Conservation (phyloP, 805 yeast species). For the Saturnispora zaruensis region DNA sequence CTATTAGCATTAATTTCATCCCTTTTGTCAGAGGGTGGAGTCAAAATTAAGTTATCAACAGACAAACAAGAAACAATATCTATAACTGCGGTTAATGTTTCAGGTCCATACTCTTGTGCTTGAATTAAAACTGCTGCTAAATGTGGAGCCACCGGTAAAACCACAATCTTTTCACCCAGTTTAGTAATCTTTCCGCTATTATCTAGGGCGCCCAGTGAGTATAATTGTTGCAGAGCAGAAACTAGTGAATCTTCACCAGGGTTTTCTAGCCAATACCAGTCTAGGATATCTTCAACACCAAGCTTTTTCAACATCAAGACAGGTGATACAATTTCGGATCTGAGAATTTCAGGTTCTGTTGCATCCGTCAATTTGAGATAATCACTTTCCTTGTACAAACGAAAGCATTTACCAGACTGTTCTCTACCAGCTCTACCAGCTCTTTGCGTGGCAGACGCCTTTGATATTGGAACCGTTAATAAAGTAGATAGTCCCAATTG, state of each 20-base stretch:
- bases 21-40: slow-evolving; percentile 70
- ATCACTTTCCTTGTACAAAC: slow-evolving; percentile 72
- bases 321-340: slow-evolving; percentile 81
- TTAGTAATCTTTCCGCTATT: slow-evolving; percentile 68
- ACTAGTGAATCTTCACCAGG: slow-evolving; percentile 75
- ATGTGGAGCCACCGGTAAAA: slow-evolving; percentile 88
- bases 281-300: slow-evolving; percentile 73
- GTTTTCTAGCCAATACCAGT: slow-evolving; percentile 89
- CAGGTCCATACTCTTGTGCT: slow-evolving; percentile 42
- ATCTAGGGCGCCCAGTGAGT: slow-evolving; percentile 70
- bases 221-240: slow-evolving; percentile 70
- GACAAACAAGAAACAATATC: slow-evolving; percentile 91
- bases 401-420: slow-evolving; percentile 91
- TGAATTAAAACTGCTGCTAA: slow-evolving; percentile 74
- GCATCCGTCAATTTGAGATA: slow-evolving; percentile 57
- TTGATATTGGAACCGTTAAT: slow-evolving; percentile 84
- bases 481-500: slow-evolving; percentile 87
- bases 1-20: slow-evolving; percentile 79
- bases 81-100: slow-evolving; percentile 51
- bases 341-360: slow-evolving; percentile 87
- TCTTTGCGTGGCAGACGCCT: slow-evolving; percentile 90
- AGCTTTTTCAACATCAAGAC: slow-evolving; percentile 74
- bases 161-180: slow-evolving; percentile 79
- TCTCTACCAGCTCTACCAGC: slow-evolving; percentile 99
- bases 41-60: slow-evolving; percentile 78